Base-by-base conservation (phyloP, 2,329 filamentous ascomycete genomes). In the Xylaria sp. region DNA sequence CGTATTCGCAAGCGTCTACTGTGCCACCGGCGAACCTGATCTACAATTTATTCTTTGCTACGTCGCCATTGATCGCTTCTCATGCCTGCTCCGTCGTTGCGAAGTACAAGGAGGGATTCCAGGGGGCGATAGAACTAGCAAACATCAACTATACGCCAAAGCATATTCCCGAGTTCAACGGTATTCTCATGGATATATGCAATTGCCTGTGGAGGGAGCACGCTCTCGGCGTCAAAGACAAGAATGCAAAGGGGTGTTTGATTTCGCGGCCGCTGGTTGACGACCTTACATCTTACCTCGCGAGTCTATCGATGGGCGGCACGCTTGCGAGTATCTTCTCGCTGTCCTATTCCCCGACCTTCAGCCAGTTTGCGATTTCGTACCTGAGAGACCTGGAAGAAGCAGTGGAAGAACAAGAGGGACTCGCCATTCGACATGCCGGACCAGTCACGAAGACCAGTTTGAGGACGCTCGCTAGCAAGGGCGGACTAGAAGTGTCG, bases 161-260 rank as follows among this genome's bases (percentile, higher is more conserved):
- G 37, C 83, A 88, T 58, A 83, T 91, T 47, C 83, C 85, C 64
- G 76, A 81, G 23, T 92, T 94, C 76, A 96, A 96, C 71, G 88
- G 88, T 19, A 92, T 89, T 71, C 81, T 95, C 37, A 92, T 94
- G 85, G 91, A 96, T 70, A 82, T 92, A 37, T 92, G 90, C 77
- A 95, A 95, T 70, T 85, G 89, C 54, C 73, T 94, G 52, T 95
- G 91, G 91, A 83, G 90, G 7, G 83, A 84, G 19, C 83, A 87
- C 10, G 91, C 88, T 0, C 87, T 95, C 60, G 84, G 84, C 59
- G 76, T 76, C 10, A 76, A 78, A 1, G 89, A 93, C 64, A 75
- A 80, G n/a, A 86, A 86, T 67, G 79, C 84, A 1, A 78, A 80
- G 56, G 84, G 83, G 7, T 85, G 83, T 66, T 73, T 81, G 60